Evolutionary conservation across 192 early-diverging fungal species (phyloP).

Genomic region (Backusella westeae): DNA sequence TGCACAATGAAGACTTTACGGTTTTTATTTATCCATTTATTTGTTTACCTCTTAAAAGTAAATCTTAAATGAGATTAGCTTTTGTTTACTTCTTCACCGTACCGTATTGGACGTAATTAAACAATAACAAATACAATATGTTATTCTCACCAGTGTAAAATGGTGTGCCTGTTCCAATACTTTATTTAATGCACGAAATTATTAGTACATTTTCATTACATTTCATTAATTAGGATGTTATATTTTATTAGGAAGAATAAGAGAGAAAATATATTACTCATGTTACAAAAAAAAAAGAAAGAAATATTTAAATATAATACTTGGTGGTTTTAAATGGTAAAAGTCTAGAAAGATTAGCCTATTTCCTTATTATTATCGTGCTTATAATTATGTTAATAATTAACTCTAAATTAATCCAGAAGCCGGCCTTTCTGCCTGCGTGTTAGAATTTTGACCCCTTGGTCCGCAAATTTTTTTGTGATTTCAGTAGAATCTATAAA

Average conservation of each 20-base stretch:
- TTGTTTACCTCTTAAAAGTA: not conserved
- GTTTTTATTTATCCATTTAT: not conserved
- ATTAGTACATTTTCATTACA: not conserved
- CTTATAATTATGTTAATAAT: not conserved
- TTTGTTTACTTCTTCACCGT: not conserved
- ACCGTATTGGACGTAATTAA: not conserved
- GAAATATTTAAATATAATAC: not conserved
- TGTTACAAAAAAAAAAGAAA: not conserved
- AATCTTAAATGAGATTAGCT: not conserved
- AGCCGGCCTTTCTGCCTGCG: constrained; percentile 28
- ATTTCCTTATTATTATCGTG: not conserved
- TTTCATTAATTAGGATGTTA: not conserved
- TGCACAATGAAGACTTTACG: not conserved
- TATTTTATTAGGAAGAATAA: not conserved
- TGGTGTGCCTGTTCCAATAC: not conserved
- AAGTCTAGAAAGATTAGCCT: not conserved
- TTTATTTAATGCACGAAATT: not conserved
- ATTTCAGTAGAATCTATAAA: constrained; percentile 70
- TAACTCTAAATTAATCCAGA: not conserved
- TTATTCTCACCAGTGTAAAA: not conserved
- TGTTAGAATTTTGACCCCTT: constrained; percentile 80
- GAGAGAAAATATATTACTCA: not conserved
- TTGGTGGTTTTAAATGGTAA: not conserved
- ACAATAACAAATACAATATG: not conserved
- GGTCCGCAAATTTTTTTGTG: constrained; percentile 74